Evolutionary conservation across 2,329 filamentous ascomycete genomes (phyloP).

Genomic region (Endoconidiophora laricicola): DNA sequence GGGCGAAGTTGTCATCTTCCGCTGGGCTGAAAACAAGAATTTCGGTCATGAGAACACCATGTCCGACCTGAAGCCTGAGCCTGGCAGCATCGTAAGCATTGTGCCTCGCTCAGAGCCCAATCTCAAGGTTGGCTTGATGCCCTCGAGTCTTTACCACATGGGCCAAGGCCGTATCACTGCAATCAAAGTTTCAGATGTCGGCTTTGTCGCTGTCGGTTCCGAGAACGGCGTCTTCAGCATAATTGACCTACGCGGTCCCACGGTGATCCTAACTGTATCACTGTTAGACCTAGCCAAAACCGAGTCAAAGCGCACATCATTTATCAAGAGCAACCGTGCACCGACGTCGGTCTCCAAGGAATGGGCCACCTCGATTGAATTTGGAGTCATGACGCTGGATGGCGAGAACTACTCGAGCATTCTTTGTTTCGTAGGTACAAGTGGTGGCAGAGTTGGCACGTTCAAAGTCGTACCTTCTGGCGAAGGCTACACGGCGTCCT

Average conservation of each 20-base stretch:
- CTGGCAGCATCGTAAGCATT: constrained; percentile 60
- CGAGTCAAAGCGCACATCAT: constrained; percentile 54
- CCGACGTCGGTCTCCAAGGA: constrained; percentile 32
- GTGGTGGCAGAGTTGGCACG: constrained; percentile 64
- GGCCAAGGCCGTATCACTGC: constrained; percentile 53
- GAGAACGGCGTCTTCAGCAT: constrained; percentile 67
- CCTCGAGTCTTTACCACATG: constrained; percentile 49
- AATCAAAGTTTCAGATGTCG: constrained; percentile 74
- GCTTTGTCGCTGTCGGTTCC: constrained; percentile 77
- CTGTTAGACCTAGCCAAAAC: constrained; percentile 57
- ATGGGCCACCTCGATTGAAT: constrained; percentile 70
- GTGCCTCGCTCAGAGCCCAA: constrained; percentile 51
- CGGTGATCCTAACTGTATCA: constrained; percentile 61
- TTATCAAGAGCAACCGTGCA: constrained; percentile 33
- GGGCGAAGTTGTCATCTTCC: constrained; percentile 76
- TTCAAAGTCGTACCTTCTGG: constrained; percentile 76
- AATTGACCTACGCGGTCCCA: constrained; percentile 74
- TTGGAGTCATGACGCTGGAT: constrained; percentile 83
- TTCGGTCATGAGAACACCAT: constrained; percentile 46
- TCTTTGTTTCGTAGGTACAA: constrained; percentile 79
- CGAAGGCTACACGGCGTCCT: constrained; percentile 54
- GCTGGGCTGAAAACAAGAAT: constrained; percentile 69
- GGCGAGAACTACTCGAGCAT: constrained; percentile 95
- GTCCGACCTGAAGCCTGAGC: constrained; percentile 31
- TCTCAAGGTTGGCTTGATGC: constrained; percentile 67